Evolutionary conservation across 2,329 filamentous ascomycete species (phyloP).

Genomic region (Onygenales sp.): DNA sequence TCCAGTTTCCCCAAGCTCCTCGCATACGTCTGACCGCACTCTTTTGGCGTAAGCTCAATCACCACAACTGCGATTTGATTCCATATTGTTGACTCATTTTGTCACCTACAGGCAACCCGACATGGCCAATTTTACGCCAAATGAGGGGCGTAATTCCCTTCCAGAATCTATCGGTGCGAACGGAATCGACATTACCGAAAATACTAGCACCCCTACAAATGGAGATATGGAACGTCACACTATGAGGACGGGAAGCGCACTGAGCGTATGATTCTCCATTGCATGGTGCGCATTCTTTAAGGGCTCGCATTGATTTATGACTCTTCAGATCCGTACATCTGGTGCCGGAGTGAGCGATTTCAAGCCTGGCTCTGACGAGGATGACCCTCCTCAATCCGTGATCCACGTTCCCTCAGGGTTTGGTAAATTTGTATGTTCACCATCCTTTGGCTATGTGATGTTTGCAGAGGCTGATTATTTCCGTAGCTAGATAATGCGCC

Average conservation of each 20-base stretch:
- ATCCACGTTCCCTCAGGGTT: constrained; percentile 86
- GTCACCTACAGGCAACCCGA: not conserved
- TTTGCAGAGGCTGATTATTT: constrained; percentile 5
- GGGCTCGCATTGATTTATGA: constrained; percentile 5
- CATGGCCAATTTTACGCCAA: not conserved
- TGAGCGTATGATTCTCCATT: constrained; percentile 1
- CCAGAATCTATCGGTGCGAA: not conserved
- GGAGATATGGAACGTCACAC: not conserved
- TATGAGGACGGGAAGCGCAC: not conserved
- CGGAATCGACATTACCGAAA: not conserved
- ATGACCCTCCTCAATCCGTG: constrained; percentile 64
- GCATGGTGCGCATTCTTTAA: not conserved
- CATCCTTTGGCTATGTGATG: not conserved
- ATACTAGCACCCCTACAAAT: not conserved
- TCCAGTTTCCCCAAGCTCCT: constrained; percentile 4
- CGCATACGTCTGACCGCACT: constrained; percentile 11
- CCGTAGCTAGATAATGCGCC: constrained; percentile 8
- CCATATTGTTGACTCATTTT: not conserved
- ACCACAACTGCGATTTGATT: not conserved
- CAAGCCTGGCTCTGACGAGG: constrained; percentile 51
- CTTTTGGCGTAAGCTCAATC: constrained; percentile 14
- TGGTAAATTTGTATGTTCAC: constrained; percentile 60
- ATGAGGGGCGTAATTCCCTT: not conserved
- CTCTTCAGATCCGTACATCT: constrained; percentile 22
- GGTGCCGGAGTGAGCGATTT: constrained; percentile 11